Percentiles rank a stretch among this genome's conserved stretches.
These are phyloP conservation scores for Protomyces inundatus DNA, from an alignment of 1,139 yeast species.

Conservation along the genomic window DNA sequence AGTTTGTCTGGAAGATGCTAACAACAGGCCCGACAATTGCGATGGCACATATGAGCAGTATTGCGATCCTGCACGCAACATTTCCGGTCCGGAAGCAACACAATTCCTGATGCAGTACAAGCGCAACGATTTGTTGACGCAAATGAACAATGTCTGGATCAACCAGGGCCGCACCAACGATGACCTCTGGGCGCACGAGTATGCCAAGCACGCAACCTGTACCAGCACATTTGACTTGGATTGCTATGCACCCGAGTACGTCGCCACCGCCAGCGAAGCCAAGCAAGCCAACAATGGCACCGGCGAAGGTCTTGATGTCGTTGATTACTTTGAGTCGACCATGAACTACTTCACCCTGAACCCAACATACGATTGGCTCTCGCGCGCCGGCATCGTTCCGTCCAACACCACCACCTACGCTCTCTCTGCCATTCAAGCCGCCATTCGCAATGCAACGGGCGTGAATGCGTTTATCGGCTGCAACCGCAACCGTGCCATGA, in stretches of 20 bases:
- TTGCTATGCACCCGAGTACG: conserved; percentile 64
- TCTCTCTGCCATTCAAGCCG: conserved; percentile 57
- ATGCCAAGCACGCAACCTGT: conserved; percentile 82
- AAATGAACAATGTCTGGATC: conserved; percentile 1
- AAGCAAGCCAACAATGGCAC: conserved; percentile 42
- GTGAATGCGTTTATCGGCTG: conserved; percentile 66
- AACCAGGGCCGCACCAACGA: conserved; percentile 63
- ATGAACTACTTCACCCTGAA: conserved; percentile 58
- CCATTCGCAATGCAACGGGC: conserved; percentile 56
- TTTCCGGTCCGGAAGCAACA: conserved; percentile 44
- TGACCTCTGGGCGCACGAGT: conserved; percentile 84
- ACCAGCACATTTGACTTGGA: conserved; percentile 60
- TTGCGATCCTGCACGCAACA: conserved; percentile 49
- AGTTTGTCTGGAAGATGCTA: neutral
- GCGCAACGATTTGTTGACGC: conserved; percentile 52
- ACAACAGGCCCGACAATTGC: conserved; percentile 67
- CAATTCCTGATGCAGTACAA: conserved; percentile 58
- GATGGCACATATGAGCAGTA: conserved; percentile 69
- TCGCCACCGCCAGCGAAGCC: conserved; percentile 40
- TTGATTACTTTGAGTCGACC: conserved; percentile 68
- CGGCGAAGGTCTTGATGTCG: conserved; percentile 42
- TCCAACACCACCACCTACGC: conserved; percentile 58
- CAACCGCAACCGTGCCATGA: conserved; percentile 50
- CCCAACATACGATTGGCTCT: conserved; percentile 67
- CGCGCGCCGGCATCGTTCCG: conserved; percentile 65